Evolutionary conservation across 1,139 yeast genomes (phyloP), one percentile per base, ranked within the genome.

Genomic region (Suhomyces anneliseae): DNA sequence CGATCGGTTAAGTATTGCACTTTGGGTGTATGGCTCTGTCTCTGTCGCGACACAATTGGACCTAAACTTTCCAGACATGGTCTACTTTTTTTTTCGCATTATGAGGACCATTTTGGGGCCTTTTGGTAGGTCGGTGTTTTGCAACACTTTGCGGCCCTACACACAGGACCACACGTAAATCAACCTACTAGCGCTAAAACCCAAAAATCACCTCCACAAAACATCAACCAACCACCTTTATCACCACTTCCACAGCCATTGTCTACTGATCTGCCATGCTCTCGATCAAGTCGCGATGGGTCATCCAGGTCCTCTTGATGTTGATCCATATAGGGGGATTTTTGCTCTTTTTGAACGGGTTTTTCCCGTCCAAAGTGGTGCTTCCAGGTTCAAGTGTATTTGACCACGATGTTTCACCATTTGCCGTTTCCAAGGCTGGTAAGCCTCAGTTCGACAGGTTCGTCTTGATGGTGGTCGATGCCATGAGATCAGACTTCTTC

Each of bases 381-480:
- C 68, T 87, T 12, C 78, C 81, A 2, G 96, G 96, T 2, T 62
- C 58, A 45, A 76, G 65, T 54, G 55, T 61, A 10, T 72, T 69
- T 53, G 55, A 59, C 34, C 32, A 29, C 8, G 55, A 55, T 40
- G 47, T 49, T 6, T 47, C 63, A 24, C 63, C 69, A 27, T 60
- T 62, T 54, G 36, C 49, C 32, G n/a, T 29, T 29, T 29, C 9
- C 27, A 24, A 40, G 7, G 9, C 31, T 12, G 52, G 56, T 4
- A 47, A 69, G 10, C 79, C 87, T 1, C 78, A 77, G 45, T 93
- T 90, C 61, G 78, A 83, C 45, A 83, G 82, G 54, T 65, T 90
- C 36, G 81, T 93, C 1, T 64, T 95, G 32, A 83, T 95, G 81
- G 95, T 95, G 3, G 85, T 95, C 7, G 99, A 95, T 68, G 99